Percentiles rank a stretch among this genome's conserved stretches.
phyloP scores from a whole-genome alignment of 2,329 filamentous ascomycete species.

The Epichloe brachyelytri region DNA sequence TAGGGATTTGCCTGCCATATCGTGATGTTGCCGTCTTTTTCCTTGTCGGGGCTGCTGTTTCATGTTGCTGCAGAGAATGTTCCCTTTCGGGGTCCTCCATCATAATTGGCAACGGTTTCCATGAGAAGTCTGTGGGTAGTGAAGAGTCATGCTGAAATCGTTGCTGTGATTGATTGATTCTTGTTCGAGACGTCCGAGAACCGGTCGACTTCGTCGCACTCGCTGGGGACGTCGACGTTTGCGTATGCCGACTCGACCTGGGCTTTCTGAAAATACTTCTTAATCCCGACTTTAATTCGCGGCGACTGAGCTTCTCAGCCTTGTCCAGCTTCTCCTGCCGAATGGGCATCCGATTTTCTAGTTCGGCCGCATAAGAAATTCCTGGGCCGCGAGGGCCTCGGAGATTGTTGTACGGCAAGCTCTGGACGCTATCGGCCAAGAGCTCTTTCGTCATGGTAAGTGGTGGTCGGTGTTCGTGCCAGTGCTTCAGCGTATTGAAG shows the following conservation, averaged over 20 bases:
- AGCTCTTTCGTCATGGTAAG: constrained; percentile 3
- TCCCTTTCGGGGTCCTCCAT: constrained; percentile 6
- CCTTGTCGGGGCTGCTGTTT: constrained; percentile 6
- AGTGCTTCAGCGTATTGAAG: background rate
- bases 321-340: constrained; percentile 25
- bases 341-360: constrained; percentile 12
- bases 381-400: constrained; percentile 18
- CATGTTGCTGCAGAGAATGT: constrained; percentile 5
- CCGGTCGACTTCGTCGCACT: constrained; percentile 21
- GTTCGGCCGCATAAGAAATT: constrained; percentile 4
- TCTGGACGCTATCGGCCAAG: constrained; percentile 1
- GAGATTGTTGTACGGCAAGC: background rate
- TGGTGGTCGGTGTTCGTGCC: background rate
- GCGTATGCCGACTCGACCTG: constrained; percentile 24
- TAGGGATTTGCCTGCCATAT: constrained; percentile 8
- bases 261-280: constrained; percentile 37
- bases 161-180: constrained; percentile 29
- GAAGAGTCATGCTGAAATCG: constrained; percentile 10
- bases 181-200: constrained; percentile 26
- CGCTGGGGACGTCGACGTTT: constrained; percentile 17
- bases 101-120: constrained; percentile 20
- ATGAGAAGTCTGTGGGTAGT: constrained; percentile 18
- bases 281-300: constrained; percentile 40
- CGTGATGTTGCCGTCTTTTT: constrained; percentile 7
- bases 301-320: constrained; percentile 26